phyloP scores from a whole-genome alignment of 2,329 filamentous ascomycete species.

The Apiospora saccharicola region DNA sequence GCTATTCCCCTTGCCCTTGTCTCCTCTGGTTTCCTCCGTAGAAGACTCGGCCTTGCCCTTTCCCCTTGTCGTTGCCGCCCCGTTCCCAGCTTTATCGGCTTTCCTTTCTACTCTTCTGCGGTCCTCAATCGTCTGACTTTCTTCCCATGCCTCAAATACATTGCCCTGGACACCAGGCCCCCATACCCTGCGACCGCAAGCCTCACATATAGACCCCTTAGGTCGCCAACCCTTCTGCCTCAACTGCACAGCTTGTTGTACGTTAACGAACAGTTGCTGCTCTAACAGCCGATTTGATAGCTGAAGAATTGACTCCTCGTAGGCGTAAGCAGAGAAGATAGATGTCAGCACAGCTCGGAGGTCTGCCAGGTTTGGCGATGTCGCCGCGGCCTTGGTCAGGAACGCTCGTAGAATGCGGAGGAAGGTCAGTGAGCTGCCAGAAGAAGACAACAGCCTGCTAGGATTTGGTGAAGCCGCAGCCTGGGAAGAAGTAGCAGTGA shows the following conservation, averaged over 20 bases:
- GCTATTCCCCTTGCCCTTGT: conserved; percentile 49
- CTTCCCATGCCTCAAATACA: conserved; percentile 85
- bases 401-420: conserved; percentile 89
- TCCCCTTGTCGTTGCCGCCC: conserved; percentile 42
- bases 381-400: conserved; percentile 79
- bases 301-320: conserved; percentile 87
- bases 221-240: conserved; percentile 90
- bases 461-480: conserved; percentile 38
- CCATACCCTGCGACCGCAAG: conserved; percentile 84
- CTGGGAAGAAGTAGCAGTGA: conserved; percentile 74
- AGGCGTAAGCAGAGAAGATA: conserved; percentile 94
- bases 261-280: conserved; percentile 85
- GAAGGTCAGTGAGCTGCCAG: conserved; percentile 75
- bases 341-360: conserved; percentile 84
- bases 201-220: conserved; percentile 84
- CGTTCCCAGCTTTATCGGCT: conserved; percentile 41
- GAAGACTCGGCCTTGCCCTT: conserved; percentile 44
- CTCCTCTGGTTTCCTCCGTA: conserved; percentile 34
- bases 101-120: conserved; percentile 53
- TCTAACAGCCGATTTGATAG: conserved; percentile 89
- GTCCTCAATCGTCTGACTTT: conserved; percentile 59
- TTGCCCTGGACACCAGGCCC: conserved; percentile 81
- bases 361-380: conserved; percentile 86
- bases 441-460: conserved; percentile 44
- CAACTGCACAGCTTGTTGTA: conserved; percentile 75